These are phyloP conservation scores for Phascolomyces articulosus DNA, from an alignment of 371 early-diverging fungal species.

Conservation along the genomic window DNA sequence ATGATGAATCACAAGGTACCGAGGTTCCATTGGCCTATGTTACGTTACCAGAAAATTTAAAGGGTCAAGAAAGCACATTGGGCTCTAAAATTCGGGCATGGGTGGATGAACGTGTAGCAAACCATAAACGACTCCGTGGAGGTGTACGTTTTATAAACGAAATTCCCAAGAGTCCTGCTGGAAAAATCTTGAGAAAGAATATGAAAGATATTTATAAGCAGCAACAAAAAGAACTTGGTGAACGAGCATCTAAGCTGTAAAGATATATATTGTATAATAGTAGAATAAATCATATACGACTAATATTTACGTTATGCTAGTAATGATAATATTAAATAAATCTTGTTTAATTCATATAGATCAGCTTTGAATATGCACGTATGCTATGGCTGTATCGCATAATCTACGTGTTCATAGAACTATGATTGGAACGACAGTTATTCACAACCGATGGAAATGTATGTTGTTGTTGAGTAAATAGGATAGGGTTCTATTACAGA, in stretches of 20 bases:
- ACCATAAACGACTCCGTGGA: conserved; percentile 80
- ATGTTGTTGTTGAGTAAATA: no score
- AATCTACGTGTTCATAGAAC: no score
- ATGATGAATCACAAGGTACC: conserved; percentile 56
- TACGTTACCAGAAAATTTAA: conserved; percentile 42
- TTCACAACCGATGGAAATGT: no score
- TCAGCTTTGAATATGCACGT: no score
- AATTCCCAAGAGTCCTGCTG: conserved; percentile 79
- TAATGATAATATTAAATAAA: no score
- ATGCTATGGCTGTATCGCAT: no score
- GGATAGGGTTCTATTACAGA: no score
- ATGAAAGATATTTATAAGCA: conserved; percentile 7
- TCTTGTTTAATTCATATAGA: no score
- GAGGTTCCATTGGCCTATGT: conserved; percentile 82
- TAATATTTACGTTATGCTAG: no score
- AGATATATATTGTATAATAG: no score
- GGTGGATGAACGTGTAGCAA: conserved; percentile 63
- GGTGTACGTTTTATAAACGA: conserved; percentile 68
- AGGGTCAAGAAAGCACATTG: conserved; percentile 17
- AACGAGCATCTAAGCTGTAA: conserved; percentile 5
- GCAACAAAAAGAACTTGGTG: neutral
- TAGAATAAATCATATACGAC: no score
- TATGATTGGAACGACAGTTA: no score
- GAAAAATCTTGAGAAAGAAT: conserved; percentile 74
- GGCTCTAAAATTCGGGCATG: conserved; percentile 56